Conservation (phyloP, 202 grass and related monocot genomes). For the Panicum hallii region DNA sequence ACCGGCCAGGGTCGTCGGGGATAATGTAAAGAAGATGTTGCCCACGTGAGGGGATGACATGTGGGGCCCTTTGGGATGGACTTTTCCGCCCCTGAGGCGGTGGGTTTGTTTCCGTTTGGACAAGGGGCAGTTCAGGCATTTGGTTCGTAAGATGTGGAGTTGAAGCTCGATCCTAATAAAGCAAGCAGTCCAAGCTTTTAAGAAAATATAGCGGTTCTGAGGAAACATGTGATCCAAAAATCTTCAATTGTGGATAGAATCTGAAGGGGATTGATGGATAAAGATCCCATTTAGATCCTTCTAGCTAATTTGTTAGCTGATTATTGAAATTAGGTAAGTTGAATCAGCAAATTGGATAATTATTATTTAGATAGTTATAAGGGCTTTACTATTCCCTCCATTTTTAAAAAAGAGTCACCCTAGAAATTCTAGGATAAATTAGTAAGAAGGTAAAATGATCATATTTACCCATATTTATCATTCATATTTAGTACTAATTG, state of each 20-base stretch:
- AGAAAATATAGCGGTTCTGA: no score
- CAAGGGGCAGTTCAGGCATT: neutral
- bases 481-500: no score
- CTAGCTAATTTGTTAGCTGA: no score
- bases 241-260: neutral
- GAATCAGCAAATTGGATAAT: no score
- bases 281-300: no score
- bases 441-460: no score
- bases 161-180: neutral
- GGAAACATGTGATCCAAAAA: neutral
- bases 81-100: neutral
- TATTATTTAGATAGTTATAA: no score
- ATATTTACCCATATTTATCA: no score
- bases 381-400: no score
- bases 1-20: conserved; percentile 32
- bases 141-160: neutral
- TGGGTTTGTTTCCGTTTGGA: accelerated
- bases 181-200: neutral
- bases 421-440: no score
- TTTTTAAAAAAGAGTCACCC: no score
- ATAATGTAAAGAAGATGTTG: conserved; percentile 30
- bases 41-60: neutral
- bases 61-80: neutral
- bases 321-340: no score
- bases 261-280: neutral